These are phyloP conservation scores for Cryptomeria japonica DNA, from an alignment of 75 land plant species.

Conservation along the genomic window DNA sequence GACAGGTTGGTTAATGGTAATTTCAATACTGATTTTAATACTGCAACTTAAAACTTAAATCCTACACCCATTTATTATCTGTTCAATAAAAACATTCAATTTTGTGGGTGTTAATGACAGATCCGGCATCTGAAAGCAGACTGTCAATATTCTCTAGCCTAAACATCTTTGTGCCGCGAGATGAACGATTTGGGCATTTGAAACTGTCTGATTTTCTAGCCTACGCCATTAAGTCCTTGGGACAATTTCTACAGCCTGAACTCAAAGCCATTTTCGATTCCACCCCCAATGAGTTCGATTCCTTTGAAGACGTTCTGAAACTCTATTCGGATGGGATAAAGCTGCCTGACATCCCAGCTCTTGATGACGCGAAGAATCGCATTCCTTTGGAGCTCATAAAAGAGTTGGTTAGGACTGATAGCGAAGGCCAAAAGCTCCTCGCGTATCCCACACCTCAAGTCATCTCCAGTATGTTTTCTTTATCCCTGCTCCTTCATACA, in stretches of 20 bases:
- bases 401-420: constrained; percentile 37
- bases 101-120: constrained; percentile 27
- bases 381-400: constrained; percentile 48
- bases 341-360: constrained; percentile 10
- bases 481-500: not conserved
- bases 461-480: constrained; percentile 42
- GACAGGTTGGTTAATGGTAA: constrained; percentile 21
- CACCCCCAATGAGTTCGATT: constrained; percentile 57
- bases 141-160: constrained; percentile 23
- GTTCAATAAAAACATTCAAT: not conserved
- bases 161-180: constrained; percentile 74
- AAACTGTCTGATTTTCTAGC: constrained; percentile 65
- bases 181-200: constrained; percentile 73
- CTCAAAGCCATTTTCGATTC: constrained; percentile 33
- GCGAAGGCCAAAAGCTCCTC: constrained; percentile 19
- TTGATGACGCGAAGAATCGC: constrained; percentile 15
- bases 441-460: constrained; percentile 66
- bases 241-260: constrained; percentile 35
- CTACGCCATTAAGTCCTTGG: constrained; percentile 29
- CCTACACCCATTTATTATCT: too few relatives aligned
- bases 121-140: constrained; percentile 64
- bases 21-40: not conserved
- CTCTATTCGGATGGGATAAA: constrained; percentile 59
- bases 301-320: constrained; percentile 53
- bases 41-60: not conserved